Conservation (phyloP, 371 early-diverging fungal genomes). For the Apophysomyces sp. region DNA sequence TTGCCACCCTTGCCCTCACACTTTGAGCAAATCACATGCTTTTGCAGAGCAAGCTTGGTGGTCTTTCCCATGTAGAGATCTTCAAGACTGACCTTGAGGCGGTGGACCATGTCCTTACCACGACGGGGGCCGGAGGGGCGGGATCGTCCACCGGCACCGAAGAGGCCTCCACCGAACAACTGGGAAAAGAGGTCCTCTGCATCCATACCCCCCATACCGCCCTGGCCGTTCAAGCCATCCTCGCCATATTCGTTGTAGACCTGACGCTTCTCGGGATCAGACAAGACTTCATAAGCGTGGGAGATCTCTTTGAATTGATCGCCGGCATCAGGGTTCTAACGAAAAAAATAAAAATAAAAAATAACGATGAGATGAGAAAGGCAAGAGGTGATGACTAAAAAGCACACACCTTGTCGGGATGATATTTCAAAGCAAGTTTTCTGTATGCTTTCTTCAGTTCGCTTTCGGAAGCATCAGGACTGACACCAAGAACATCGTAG, state of each 20-base stretch:
- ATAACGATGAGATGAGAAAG: background rate
- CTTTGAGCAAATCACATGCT: constrained; percentile 77
- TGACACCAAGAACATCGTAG: constrained; percentile 92
- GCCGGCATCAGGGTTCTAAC: constrained; percentile 74
- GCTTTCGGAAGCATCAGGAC: constrained; percentile 74
- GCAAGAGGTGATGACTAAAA: constrained; percentile 3
- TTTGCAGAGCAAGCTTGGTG: constrained; percentile 87
- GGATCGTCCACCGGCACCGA: constrained; percentile 64
- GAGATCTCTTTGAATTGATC: constrained; percentile 94
- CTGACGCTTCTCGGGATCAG: constrained; percentile 77
- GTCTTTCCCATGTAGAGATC: constrained; percentile 94
- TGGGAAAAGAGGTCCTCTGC: constrained; percentile 89
- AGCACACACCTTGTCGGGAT: constrained; percentile 85
- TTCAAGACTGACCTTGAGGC: constrained; percentile 86
- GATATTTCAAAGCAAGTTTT: constrained; percentile 90
- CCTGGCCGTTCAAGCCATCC: constrained; percentile 76
- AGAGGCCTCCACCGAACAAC: constrained; percentile 77
- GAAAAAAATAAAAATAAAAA: background rate
- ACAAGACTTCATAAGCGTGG: constrained; percentile 94
- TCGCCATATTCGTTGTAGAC: constrained; percentile 85
- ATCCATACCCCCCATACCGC: constrained; percentile 60
- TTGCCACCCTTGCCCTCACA: constrained; percentile 86
- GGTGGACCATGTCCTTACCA: constrained; percentile 77
- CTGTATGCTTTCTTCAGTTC: constrained; percentile 93
- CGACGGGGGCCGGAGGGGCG: constrained; percentile 73